Percentiles rank a stretch among this genome's conserved stretches.
These are phyloP conservation scores for Phytopythium chamaehyphon DNA, from an alignment of 352 stramenopile genomes.

Conservation along the genomic window DNA sequence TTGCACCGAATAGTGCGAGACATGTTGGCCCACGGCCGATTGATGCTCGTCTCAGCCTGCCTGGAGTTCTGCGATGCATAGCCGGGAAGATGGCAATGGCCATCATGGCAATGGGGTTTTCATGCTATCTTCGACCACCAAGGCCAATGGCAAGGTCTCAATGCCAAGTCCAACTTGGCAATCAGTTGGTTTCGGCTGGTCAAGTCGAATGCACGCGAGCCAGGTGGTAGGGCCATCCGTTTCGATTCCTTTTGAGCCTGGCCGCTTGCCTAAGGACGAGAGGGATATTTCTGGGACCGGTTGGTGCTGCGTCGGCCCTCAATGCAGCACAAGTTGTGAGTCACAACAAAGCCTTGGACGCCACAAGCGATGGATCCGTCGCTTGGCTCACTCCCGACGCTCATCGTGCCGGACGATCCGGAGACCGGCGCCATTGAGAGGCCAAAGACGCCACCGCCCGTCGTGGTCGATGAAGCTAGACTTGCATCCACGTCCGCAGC, in stretches of 20 bases:
- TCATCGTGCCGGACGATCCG: constrained; percentile 70
- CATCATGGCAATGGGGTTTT: too few relatives aligned
- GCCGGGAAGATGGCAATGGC: too few relatives aligned
- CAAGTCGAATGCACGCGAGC: too few relatives aligned
- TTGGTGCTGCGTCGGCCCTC: too few relatives aligned
- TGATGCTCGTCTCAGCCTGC: too few relatives aligned
- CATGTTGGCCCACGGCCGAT: constrained; percentile 1
- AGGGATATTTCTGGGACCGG: too few relatives aligned
- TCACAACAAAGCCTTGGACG: not conserved
- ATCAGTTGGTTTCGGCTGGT: not conserved
- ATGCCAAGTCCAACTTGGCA: not conserved
- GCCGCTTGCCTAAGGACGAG: not conserved
- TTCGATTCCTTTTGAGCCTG: not conserved
- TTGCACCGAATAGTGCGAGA: not conserved
- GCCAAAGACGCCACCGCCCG: constrained; percentile 46
- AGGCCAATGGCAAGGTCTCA: not conserved
- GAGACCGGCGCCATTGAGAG: constrained; percentile 59
- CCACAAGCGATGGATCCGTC: constrained; percentile 1
- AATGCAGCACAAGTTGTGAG: too few relatives aligned
- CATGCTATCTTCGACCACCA: too few relatives aligned
- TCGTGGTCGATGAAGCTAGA: constrained; percentile 28
- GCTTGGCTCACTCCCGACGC: constrained; percentile 33
- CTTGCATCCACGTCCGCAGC: constrained; percentile 5
- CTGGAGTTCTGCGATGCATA: too few relatives aligned
- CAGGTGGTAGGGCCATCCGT: not conserved